Base-by-base conservation (phyloP, 768 basidiomycete genomes). In the Tulasnella sp. region DNA sequence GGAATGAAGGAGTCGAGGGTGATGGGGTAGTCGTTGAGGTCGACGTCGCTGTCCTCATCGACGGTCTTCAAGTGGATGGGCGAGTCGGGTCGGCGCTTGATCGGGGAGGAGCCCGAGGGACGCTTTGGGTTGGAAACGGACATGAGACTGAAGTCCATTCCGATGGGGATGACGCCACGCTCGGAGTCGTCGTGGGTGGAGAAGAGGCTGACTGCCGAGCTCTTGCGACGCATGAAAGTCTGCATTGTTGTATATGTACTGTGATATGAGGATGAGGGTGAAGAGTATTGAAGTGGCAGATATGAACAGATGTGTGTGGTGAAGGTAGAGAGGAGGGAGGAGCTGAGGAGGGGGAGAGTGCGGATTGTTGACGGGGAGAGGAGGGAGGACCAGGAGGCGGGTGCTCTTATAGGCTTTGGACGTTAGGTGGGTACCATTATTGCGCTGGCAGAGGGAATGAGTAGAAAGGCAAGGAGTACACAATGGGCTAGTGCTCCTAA, bases 1-100 rank as follows among this genome's bases (percentile, higher is more conserved):
- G 62, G 62, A 34, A 68, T 68, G 62, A 68, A 68, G 5, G 62
- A 68, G 27, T 68, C 62, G 62, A 68, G 62, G 62, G 62, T 68
- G 62, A 68, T 68, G 2, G 62, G 62, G 62, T 16, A 68, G 62
- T 68, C 62, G 62, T 68, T 68, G 31, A 68, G 62, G 62, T 68
- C 62, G 62, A 68, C 62, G 31, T 68, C 62, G 62, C 62, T 68
- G 62, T 68, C 62, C 31, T 68, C 62, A 34, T 68, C 62, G 62
- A 68, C 62, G 62, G 62, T 68, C 62, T 68, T 68, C 31, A 68
- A 19, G 62, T 68, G 62, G 31, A 36, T 6, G 34, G 31, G 31
- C 31, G 62, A 52, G 4, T 52, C 52, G 9, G 52, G 52, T 21
- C 52, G 52, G 10, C 52, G 52, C 52, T 52, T 52, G 52, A 52